A percentile compares a stretch with the other conserved stretches of the same genome.
Conservation (phyloP, 495 filamentous ascomycete genomes). For the Xylaria venustula region DNA sequence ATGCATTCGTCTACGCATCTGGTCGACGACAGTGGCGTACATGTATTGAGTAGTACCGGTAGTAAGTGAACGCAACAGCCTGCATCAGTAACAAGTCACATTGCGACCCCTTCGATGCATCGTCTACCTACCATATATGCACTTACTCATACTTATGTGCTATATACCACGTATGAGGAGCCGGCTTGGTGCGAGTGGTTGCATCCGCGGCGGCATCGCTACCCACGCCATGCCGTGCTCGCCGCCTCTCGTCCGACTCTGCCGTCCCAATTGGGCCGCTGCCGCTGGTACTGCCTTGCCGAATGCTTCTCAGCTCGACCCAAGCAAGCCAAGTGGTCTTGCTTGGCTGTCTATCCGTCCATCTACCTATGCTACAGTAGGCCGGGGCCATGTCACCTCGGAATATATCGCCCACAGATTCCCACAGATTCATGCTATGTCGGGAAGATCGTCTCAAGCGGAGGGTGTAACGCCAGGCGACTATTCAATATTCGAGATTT, state of each 20-base stretch:
- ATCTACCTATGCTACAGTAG: not conserved
- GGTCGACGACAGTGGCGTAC: no score
- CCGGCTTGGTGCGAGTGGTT: not conserved
- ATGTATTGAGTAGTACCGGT: no score
- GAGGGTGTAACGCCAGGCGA: not conserved
- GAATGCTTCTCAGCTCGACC: not conserved
- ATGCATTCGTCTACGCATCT: no score
- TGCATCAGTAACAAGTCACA: not conserved
- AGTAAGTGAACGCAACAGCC: not conserved
- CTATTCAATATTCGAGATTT: not conserved
- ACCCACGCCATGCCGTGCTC: not conserved
- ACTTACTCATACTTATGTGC: no score
- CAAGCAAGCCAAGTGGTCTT: not conserved
- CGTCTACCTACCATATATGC: no score
- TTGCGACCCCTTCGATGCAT: not conserved
- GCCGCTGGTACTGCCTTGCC: not conserved
- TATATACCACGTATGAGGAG: no score
- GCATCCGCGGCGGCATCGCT: not conserved
- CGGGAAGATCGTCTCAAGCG: not conserved
- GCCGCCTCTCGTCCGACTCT: not conserved
- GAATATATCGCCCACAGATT: not conserved
- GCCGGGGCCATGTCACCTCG: not conserved
- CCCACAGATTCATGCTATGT: not conserved
- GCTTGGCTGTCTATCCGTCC: slow-evolving; percentile 2
- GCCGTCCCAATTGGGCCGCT: not conserved